Base-by-base conservation (phyloP, 495 filamentous ascomycete species). In the Achaetomiella virescens region DNA sequence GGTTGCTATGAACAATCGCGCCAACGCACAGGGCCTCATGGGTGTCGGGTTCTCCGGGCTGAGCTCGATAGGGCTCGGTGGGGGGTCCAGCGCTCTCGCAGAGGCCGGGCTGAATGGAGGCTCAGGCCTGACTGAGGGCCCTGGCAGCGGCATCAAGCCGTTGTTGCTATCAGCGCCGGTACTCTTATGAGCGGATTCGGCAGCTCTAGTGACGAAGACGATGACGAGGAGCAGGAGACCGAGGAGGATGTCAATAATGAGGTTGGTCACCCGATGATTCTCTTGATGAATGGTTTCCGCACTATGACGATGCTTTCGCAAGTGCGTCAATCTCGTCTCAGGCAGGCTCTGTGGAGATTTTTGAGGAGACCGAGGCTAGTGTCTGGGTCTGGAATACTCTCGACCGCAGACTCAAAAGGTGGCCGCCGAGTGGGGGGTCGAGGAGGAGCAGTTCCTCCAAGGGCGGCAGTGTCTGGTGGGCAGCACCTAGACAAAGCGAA, bases 161-260 rank as follows among this genome's bases (percentile, higher is more conserved):
- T 90, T 90, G n/a, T n/a, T 65, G 80, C 81, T 21, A 79, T 82
- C 49, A 82, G 82, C 59, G 78, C 81, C 37, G 82, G 81, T 52
- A 84, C 85, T 31, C 75, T 95, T n/a, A 78, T 91, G 53, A 93
- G 89, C 67, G 91, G 89, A n/a, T 98, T 97, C 70, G 90, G 88
- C 60, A 93, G 87, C 72, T 95, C 89, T 12, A 96, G 90, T 64
- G 91, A 95, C 60, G 93, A 97, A 62, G 93, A 97, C 53, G 93
- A 98, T 59, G 93, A 97, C 61, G 93, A 98, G 58, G 88, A 90
- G 50, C 91, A 91, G 63, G 86, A 91, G 47, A 89, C 86, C 54
- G 90, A 93, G 56, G 82, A 83, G 46, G 80, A 83, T 59, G 74
- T 80, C 33, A 74, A 74, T 55, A 77, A 72, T 43, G 76, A 79